Evolutionary conservation across 2,329 filamentous ascomycete genomes (phyloP).

Genomic region (Rhynchosporium graminicola): DNA sequence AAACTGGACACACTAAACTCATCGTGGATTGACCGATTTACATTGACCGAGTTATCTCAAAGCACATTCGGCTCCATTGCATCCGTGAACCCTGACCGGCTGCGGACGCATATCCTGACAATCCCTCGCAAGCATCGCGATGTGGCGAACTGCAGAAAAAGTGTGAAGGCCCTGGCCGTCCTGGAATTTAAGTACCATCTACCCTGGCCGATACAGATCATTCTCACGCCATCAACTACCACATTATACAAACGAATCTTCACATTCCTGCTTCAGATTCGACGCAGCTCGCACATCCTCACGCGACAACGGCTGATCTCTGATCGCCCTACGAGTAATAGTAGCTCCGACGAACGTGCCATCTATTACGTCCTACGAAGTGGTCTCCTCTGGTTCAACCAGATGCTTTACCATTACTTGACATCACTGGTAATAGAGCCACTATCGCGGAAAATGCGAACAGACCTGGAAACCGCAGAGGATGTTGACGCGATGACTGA

Average conservation of each 20-base stretch:
- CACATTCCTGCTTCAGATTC: conserved; percentile 75
- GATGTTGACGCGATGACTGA: conserved; percentile 82
- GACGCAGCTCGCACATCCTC: conserved; percentile 68
- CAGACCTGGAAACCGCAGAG: conserved; percentile 57
- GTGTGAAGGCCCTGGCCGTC: conserved; percentile 62
- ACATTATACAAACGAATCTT: conserved; percentile 71
- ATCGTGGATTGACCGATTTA: conserved; percentile 79
- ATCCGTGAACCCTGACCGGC: conserved; percentile 58
- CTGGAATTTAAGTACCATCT: conserved; percentile 71
- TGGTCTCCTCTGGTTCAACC: conserved; percentile 76
- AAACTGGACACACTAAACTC: conserved; percentile 63
- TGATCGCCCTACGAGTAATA: conserved; percentile 43
- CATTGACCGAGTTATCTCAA: conserved; percentile 75
- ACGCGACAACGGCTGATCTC: conserved; percentile 53
- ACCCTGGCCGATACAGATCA: conserved; percentile 67
- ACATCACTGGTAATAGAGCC: conserved; percentile 70
- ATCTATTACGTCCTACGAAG: conserved; percentile 64
- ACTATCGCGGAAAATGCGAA: conserved; percentile 56
- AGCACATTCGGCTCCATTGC: conserved; percentile 61
- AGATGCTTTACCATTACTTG: conserved; percentile 73
- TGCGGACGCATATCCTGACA: conserved; percentile 58
- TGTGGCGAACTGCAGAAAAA: conserved; percentile 52
- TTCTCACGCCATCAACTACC: conserved; percentile 67
- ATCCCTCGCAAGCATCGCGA: conserved; percentile 45
- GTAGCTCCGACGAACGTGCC: conserved; percentile 47